phyloP scores from a whole-genome alignment of 345 rosid genomes.

The Hypericum androsaemum region DNA sequence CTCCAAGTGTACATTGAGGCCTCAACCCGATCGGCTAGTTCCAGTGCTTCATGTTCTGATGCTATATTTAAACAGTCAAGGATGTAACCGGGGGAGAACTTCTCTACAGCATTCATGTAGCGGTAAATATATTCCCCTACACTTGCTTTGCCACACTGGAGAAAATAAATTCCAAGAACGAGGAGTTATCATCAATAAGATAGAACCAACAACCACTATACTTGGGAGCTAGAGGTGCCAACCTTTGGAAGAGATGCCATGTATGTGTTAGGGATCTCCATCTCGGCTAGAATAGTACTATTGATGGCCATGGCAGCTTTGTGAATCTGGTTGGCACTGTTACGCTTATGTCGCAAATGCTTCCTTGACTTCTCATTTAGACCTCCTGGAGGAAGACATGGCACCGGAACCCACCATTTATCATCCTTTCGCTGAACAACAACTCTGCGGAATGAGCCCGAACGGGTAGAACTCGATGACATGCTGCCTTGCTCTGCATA shows the following conservation, averaged over 20 bases:
- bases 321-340: constrained; percentile 74
- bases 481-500: constrained; percentile 81
- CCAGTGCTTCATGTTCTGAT: constrained; percentile 91
- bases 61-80: constrained; percentile 53
- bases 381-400: constrained; percentile 64
- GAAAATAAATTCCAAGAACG: neutral
- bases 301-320: constrained; percentile 97
- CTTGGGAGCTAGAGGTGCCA: constrained; percentile 1
- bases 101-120: constrained; percentile 42
- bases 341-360: constrained; percentile 51
- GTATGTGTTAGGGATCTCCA: constrained; percentile 84
- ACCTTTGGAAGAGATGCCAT: constrained; percentile 88
- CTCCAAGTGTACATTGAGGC: constrained; percentile 94
- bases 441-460: constrained; percentile 66
- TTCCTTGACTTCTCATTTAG: constrained; percentile 77
- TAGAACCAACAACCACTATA: no score
- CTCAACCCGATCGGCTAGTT: constrained; percentile 70
- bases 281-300: constrained; percentile 65
- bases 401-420: constrained; percentile 98
- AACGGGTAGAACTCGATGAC: constrained; percentile 54
- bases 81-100: constrained; percentile 61
- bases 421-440: constrained; percentile 69
- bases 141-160: constrained; percentile 73
- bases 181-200: neutral
- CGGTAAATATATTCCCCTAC: constrained; percentile 78